Percentiles rank a stretch among this genome's conserved stretches.
Conservation (phyloP, 2,329 filamentous ascomycete species). For the Cercospora sp. region DNA sequence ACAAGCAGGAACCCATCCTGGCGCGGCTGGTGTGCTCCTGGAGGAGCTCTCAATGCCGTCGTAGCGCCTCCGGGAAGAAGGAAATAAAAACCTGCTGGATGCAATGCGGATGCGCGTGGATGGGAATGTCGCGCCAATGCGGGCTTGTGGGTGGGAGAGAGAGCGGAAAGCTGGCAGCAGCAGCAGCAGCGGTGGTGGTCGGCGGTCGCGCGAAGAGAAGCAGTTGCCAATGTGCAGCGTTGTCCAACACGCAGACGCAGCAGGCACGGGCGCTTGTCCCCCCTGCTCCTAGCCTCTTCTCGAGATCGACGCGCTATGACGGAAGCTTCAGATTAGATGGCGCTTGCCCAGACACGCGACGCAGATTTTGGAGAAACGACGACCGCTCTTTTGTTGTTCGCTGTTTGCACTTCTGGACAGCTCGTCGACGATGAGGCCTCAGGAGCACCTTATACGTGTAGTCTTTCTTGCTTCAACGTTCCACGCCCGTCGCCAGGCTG, state of each 20-base stretch:
- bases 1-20: conserved; percentile 11
- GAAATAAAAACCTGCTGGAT: not conserved
- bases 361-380: not conserved
- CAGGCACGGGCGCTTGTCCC: not conserved
- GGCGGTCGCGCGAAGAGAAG: not conserved
- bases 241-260: not conserved
- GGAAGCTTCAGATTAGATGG: conserved; percentile 1
- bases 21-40: conserved; percentile 4
- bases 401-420: not conserved
- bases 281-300: not conserved
- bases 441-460: not conserved
- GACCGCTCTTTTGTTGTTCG: not conserved
- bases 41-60: conserved; percentile 9
- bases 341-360: conserved; percentile 3
- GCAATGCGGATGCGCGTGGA: not conserved
- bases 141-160: not conserved
- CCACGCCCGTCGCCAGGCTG: not conserved
- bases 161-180: not conserved
- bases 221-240: not conserved
- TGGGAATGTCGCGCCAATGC: conserved; percentile 1
- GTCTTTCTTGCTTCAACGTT: not conserved
- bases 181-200: not conserved
- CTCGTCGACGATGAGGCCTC: not conserved
- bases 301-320: not conserved
- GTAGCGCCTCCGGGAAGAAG: not conserved